Percentiles rank a stretch among this genome's conserved stretches.
These are phyloP conservation scores for Tulasnella sp. DNA, from an alignment of 768 basidiomycete genomes.

Conservation along the genomic window DNA sequence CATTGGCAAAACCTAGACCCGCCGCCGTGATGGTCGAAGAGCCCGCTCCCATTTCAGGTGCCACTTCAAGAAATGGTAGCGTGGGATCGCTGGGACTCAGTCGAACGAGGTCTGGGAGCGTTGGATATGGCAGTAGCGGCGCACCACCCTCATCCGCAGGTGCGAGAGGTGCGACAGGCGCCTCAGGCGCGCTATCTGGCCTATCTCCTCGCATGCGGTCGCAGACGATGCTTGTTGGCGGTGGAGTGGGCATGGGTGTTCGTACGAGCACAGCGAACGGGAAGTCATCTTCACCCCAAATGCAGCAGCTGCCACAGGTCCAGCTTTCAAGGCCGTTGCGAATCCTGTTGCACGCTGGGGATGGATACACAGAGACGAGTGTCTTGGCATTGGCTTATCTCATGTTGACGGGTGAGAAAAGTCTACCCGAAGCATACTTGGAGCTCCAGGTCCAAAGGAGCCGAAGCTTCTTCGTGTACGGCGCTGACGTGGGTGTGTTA, in stretches of 20 bases:
- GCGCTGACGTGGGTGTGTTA: constrained; percentile 62
- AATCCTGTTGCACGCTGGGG: constrained; percentile 68
- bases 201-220: neutral
- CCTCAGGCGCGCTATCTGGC: neutral
- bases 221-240: constrained; percentile 4
- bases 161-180: neutral
- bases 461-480: constrained; percentile 88
- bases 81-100: neutral
- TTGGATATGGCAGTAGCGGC: neutral
- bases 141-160: neutral
- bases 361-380: constrained; percentile 88
- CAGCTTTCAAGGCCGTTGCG: constrained; percentile 41
- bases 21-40: neutral
- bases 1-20: constrained; percentile 12
- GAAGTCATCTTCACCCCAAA: constrained; percentile 29
- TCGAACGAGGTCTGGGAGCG: neutral
- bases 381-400: constrained; percentile 77
- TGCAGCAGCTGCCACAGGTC: neutral
- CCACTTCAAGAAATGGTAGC: neutral
- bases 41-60: neutral
- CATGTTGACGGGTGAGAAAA: constrained; percentile 59
- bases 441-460: constrained; percentile 73
- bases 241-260: neutral
- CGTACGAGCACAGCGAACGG: constrained; percentile 23
- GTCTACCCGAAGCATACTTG: constrained; percentile 83